phyloP scores from a whole-genome alignment of 2,329 filamentous ascomycete species.

The Sclerotinia glacialis region DNA sequence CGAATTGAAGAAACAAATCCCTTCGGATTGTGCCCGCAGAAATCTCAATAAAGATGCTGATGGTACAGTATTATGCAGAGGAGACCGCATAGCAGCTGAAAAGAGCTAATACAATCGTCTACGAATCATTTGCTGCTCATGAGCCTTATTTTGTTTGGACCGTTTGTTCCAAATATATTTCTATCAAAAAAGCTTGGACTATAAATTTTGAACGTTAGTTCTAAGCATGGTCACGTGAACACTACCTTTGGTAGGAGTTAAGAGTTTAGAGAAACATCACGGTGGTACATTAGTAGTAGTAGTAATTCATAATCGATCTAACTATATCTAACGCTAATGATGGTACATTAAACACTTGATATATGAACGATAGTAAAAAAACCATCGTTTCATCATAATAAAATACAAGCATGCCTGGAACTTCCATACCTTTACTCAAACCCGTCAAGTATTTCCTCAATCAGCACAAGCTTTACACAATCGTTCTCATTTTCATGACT shows the following conservation, averaged over 20 bases:
- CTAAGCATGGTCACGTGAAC: slow-evolving; percentile 1
- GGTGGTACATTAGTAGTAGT: no score
- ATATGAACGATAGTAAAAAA: not conserved
- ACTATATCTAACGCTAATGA: no score
- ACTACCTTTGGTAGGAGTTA: not conserved
- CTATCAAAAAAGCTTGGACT: slow-evolving; percentile 25
- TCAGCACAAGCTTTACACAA: not conserved
- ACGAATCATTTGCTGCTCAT: slow-evolving; percentile 21
- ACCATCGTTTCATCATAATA: not conserved
- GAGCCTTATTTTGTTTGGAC: slow-evolving; percentile 4
- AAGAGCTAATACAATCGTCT: slow-evolving; percentile 22
- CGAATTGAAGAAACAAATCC: slow-evolving; percentile 50
- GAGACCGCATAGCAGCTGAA: slow-evolving; percentile 38
- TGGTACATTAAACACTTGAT: no score
- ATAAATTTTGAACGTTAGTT: slow-evolving; percentile 1
- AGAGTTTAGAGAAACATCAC: no score
- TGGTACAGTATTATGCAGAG: slow-evolving; percentile 42
- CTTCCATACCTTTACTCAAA: not conserved
- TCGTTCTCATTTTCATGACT: slow-evolving; percentile 12
- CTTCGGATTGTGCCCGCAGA: slow-evolving; percentile 67
- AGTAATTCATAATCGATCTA: no score
- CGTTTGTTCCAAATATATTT: slow-evolving; percentile 20
- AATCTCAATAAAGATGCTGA: slow-evolving; percentile 65
- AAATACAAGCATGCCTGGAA: no score
- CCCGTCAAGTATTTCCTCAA: not conserved